Evolutionary conservation across 192 early-diverging fungal genomes (phyloP), one percentile per base, ranked within the genome.

Genomic region (Pilaira anomala): DNA sequence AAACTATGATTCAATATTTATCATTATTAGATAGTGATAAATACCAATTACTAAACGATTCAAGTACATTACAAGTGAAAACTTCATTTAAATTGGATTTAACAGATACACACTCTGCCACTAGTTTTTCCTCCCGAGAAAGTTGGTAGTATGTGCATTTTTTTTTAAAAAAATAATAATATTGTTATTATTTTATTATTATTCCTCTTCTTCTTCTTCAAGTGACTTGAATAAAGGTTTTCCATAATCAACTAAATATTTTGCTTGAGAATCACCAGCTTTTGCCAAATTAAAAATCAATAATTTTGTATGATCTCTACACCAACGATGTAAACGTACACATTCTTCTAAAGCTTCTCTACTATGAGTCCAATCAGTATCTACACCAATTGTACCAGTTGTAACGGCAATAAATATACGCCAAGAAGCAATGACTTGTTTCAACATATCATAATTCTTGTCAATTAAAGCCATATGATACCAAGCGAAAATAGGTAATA

Each of bases 391-490:
- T 1, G 25, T 52, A 8, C 60, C 69, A 6, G 62, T 63, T 4
- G 58, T 55, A 26, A 71, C 56, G 14, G 74, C 74, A 22, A 71
- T 46, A 25, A 71, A 71, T n/a, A 71, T 70, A 14, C 74, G 60
- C 62, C 69, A 76, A 2, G 68, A 65, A 0, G 68, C 68, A 14
- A 71, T 60, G 3, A 76, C 60, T 26, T 70, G 59, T 28, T 76
- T 76, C 3, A 62, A 33, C 46, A 66, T 59, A 50, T 76, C 68
- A 22, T 76, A 76, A 13, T 69, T 69, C 30, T 67, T 67, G 50
- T 76, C 74, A 0, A 76, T 44, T 11, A 76, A 58, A 3, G 64
- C 55, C 52, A 76, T 74, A 62, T 79, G 78, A 63, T 79, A 76
- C 63, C 74, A 71, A 13, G 66, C 74, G 57, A 79, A 79, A n/a